Base-by-base conservation (phyloP, 2,329 filamentous ascomycete species). In the Colletotrichum caudatum region DNA sequence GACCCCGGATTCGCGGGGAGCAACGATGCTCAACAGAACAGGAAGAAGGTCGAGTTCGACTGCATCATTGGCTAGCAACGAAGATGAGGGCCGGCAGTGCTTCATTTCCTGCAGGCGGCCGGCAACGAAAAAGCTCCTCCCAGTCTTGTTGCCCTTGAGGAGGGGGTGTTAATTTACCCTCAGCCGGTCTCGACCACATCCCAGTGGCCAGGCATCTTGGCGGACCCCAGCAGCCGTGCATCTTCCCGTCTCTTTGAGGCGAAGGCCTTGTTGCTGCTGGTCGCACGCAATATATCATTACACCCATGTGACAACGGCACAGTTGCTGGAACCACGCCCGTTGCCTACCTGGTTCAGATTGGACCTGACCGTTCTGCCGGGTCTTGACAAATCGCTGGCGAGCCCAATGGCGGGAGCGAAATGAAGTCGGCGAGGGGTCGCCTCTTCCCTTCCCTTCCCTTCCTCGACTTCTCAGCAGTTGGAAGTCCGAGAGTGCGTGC, bases 1-100 rank as follows among this genome's bases (percentile, higher is more conserved):
- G 50, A 66, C 62, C 56, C 67, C 63, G 56, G 63, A 66, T 61
- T 66, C 63, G 56, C 56, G 56, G 67, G 48, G 56, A 56, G 58
- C 33, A 29, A 23, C 3, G 51, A 54, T 54, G 29, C 51, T 54
- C 29, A 16, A n/a, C 14, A 11, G 51, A 26, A 33, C 29, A 54
- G 29, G 29, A 26, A 18, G 29, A 26, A n/a, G 29, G 29, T n/a
- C 23, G 51, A 35, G 23, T 29, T 29, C 18, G 23, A 54, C 51
- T 54, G 9, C 51, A 35, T 23, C 35, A 11, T 62, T 23, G 5
- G 44, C 14, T 14, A n/a, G 16, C 29, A 44, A 51, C 44, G 7
- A 48, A 2, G 35, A 20, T 14, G 53, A 14, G 26, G n/a, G 7
- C 20, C n/a, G 23, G 56, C 37, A 58, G 35, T 16, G 35, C 12